Percentiles rank a stretch among this genome's conserved stretches.
These are phyloP conservation scores for Fraxinus sp. DNA, from an alignment of 305 asterid genomes.

Conservation along the genomic window DNA sequence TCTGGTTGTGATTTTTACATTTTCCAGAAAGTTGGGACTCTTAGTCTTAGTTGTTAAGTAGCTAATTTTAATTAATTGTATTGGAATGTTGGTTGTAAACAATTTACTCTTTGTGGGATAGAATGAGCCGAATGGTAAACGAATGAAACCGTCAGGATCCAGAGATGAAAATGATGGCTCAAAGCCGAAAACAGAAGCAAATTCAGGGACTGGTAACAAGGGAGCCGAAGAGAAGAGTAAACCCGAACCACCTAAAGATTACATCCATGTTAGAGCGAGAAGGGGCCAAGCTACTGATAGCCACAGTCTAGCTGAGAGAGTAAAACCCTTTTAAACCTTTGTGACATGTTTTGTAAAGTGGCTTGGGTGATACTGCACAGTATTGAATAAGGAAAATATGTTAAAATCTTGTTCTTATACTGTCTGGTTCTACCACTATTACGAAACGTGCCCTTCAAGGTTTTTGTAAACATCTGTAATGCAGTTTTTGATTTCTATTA, in stretches of 20 bases:
- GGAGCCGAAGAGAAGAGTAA: conserved; percentile 50
- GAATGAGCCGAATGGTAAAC: conserved; percentile 50
- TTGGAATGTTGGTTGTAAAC: conserved; percentile 8
- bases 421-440: background rate
- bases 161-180: conserved; percentile 36
- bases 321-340: conserved; percentile 24
- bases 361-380: background rate
- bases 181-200: conserved; percentile 51
- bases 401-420: background rate
- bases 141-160: conserved; percentile 42
- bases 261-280: conserved; percentile 92
- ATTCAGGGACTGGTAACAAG: conserved; percentile 52
- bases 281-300: conserved; percentile 98
- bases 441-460: background rate
- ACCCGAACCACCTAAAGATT: conserved; percentile 86
- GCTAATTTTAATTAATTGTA: background rate
- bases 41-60: background rate
- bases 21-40: background rate
- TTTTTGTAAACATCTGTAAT: background rate
- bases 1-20: background rate
- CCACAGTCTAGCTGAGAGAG: conserved; percentile 94
- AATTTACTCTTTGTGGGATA: conserved; percentile 26
- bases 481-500: conserved; percentile 26
- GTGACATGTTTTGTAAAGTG: background rate
- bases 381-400: background rate